These are phyloP conservation scores for Ceratopteris richardii DNA, from an alignment of 75 land plant species.

Conservation along the genomic window DNA sequence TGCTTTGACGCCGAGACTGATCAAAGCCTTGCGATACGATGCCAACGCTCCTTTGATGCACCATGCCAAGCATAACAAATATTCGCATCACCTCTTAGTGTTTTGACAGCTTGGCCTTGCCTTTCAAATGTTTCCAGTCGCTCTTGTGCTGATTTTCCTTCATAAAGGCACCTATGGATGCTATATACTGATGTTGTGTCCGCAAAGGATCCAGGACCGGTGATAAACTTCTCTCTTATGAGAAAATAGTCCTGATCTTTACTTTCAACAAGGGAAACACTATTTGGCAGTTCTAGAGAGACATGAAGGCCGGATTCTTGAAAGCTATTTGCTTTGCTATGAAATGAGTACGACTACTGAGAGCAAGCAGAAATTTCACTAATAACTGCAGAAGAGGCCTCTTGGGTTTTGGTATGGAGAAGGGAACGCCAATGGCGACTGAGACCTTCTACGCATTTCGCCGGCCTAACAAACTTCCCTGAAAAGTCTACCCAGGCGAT, in stretches of 20 bases:
- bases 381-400: too few species aligned
- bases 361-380: too few species aligned
- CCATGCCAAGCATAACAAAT: constrained; percentile 33
- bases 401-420: too few species aligned
- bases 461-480: neutral
- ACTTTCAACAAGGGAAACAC: too few species aligned
- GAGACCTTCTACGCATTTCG: neutral
- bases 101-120: neutral
- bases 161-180: neutral
- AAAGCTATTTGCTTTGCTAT: too few species aligned
- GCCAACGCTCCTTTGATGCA: constrained; percentile 10
- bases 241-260: constrained; percentile 3
- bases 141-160: too few species aligned
- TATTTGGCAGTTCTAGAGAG: too few species aligned
- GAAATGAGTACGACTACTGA: too few species aligned
- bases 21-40: constrained; percentile 38
- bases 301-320: too few species aligned
- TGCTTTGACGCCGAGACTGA: constrained; percentile 4
- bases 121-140: too few species aligned
- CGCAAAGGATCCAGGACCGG: constrained; percentile 6
- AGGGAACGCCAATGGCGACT: too few species aligned
- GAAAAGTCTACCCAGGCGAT: constrained; percentile 11
- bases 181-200: constrained; percentile 6
- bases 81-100: constrained; percentile 19
- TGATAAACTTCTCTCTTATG: constrained; percentile 13